Base-by-base conservation (phyloP, 1,139 yeast species). In the Taphrina communis region DNA sequence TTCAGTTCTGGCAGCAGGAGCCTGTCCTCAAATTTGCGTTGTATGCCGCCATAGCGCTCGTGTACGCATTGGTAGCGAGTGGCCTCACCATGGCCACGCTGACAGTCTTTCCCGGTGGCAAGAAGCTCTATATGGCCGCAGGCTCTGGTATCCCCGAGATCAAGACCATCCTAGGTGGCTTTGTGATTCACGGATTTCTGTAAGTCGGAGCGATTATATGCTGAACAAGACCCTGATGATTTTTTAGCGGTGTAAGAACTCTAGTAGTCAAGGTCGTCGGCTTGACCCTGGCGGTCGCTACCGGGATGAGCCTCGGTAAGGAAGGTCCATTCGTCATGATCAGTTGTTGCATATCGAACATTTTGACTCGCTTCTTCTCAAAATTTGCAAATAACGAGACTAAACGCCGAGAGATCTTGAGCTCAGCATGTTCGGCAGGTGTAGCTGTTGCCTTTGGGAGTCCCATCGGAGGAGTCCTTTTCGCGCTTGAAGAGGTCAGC, bases 281-380 rank as follows among this genome's bases (percentile, higher is more conserved):
- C 0, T 76, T 86, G 55, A 79, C 86, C 1, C 79, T 86, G 52
- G 86, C 89, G 1, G 86, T 87, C 68, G 88, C 89, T 0, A 85
- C 89, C 0, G 90, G 90, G 0, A 79, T 87, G 79, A 80, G 86
- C 17, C 79, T 87, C 25, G 91, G 91, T 0, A 87, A 87, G 77
- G 91, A 87, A 73, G 91, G 75, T 14, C 91, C 91, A 0, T 86
- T 85, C 75, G 91, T 87, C 41, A 91, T 87, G 76, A 81, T 87
- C 69, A 89, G 90, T 0, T 84, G 89, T 0, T 84, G 88, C 73
- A 86, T 86, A 12, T 90, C 90, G 0, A 87, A 87, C 74, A 81
- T 87, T 52, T 75, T 83, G 7, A 80, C 87, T 57, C 79, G 89
- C 58, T 74, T 83, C 50, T 86, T 86, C 73, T 80, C 82, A 1